phyloP scores from a whole-genome alignment of 805 yeast genomes.

The Pichia eremophila region DNA sequence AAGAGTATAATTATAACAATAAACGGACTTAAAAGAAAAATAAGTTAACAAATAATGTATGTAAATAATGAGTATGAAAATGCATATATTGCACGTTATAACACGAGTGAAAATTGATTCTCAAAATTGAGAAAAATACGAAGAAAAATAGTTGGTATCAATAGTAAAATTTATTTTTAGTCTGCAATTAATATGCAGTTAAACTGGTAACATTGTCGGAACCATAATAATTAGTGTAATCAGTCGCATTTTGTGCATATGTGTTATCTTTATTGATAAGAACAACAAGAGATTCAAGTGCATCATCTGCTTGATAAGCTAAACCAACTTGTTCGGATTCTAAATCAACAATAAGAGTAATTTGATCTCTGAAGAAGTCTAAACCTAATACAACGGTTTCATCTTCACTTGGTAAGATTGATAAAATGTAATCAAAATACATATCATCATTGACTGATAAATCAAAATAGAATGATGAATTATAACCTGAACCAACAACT shows the following conservation, averaged over 20 bases:
- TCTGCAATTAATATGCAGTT: neutral
- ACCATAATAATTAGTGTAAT: neutral
- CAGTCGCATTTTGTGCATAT: neutral
- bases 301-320: neutral
- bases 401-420: constrained; percentile 8
- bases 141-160: no score
- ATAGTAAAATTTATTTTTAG: no score
- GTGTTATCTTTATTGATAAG: neutral
- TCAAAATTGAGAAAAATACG: no score
- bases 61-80: no score
- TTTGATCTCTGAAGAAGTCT: constrained; percentile 2
- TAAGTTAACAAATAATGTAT: no score
- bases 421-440: neutral
- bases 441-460: neutral
- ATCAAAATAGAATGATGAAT: constrained; percentile 5
- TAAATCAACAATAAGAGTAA: neutral
- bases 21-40: neutral
- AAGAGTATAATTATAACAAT: no score
- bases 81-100: no score
- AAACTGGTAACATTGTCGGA: neutral
- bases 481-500: neutral
- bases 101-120: no score
- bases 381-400: constrained; percentile 7
- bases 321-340: constrained; percentile 7
- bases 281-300: neutral